Conservation (phyloP, 768 basidiomycete species). For the Podaxis carcinomalis region DNA sequence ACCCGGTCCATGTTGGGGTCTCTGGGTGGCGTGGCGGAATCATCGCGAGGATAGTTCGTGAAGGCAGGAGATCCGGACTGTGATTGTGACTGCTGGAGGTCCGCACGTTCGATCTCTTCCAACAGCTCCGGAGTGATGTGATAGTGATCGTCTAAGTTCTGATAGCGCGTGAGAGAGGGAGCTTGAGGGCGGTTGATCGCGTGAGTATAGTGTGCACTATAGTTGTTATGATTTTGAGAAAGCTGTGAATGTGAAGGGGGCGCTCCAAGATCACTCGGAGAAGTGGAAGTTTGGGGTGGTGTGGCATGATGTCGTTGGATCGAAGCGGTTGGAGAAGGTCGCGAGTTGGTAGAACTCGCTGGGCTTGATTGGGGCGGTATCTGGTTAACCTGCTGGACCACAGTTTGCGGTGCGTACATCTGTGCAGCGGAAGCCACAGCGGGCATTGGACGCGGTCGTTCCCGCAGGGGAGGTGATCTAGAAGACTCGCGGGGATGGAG, state of each 20-base stretch:
- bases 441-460: constrained; percentile 59
- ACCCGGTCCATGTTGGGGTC: constrained; percentile 53
- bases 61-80: constrained; percentile 34
- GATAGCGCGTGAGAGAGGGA: constrained; percentile 54
- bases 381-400: constrained; percentile 36
- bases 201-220: constrained; percentile 54
- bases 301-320: constrained; percentile 41
- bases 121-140: constrained; percentile 68
- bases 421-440: constrained; percentile 52
- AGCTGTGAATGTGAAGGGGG: constrained; percentile 27
- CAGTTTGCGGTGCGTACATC: constrained; percentile 38
- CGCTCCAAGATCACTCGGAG: constrained; percentile 1
- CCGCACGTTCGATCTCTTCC: constrained; percentile 70
- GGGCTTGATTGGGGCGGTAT: constrained; percentile 43
- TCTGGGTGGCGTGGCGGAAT: constrained; percentile 42
- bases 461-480: constrained; percentile 42
- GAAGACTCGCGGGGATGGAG: constrained; percentile 43
- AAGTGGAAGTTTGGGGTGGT: constrained; percentile 12
- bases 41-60: constrained; percentile 22
- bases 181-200: constrained; percentile 54
- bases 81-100: constrained; percentile 53
- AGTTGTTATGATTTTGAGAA: constrained; percentile 27
- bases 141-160: constrained; percentile 53
- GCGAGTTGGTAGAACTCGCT: constrained; percentile 33
- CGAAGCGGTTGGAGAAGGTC: constrained; percentile 34